These are phyloP conservation scores for Elsinoe perseae DNA, from an alignment of 2,329 filamentous ascomycete genomes.

Conservation along the genomic window DNA sequence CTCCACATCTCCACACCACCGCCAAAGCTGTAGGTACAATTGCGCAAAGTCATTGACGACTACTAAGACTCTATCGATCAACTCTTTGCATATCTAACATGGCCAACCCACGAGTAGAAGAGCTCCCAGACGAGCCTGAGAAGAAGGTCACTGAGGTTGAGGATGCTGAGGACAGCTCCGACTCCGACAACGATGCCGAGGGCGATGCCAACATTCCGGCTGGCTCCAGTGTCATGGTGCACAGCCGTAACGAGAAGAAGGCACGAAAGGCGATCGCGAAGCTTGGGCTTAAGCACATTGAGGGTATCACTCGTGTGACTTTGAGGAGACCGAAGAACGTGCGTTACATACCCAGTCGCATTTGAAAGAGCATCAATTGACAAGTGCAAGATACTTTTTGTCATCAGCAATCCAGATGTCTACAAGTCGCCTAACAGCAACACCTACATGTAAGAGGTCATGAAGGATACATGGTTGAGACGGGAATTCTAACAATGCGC, in stretches of 20 bases:
- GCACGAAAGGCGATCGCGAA: conserved; percentile 98
- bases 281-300: conserved; percentile 91
- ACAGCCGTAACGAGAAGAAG: conserved; percentile 99
- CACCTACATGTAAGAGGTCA: conserved; percentile 91
- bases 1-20: background rate
- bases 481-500: conserved; percentile 19
- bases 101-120: conserved; percentile 97
- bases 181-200: conserved; percentile 64
- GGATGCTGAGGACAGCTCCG: conserved; percentile 62
- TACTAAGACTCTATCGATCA: background rate
- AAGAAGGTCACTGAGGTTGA: conserved; percentile 70
- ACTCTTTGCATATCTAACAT: conserved; percentile 49
- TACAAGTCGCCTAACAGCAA: conserved; percentile 99
- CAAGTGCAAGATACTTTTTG: conserved; percentile 76
- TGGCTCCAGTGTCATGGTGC: conserved; percentile 81
- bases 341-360: conserved; percentile 40
- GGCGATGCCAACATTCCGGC: conserved; percentile 63
- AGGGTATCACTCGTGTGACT: conserved; percentile 96
- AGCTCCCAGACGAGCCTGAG: conserved; percentile 82
- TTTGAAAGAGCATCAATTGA: conserved; percentile 13
- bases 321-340: conserved; percentile 98
- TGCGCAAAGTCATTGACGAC: background rate
- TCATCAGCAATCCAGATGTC: conserved; percentile 99
- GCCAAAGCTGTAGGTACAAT: background rate
- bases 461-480: conserved; percentile 2